Evolutionary conservation across 2,329 filamentous ascomycete genomes (phyloP).

Genomic region (Talaromyces sp.): DNA sequence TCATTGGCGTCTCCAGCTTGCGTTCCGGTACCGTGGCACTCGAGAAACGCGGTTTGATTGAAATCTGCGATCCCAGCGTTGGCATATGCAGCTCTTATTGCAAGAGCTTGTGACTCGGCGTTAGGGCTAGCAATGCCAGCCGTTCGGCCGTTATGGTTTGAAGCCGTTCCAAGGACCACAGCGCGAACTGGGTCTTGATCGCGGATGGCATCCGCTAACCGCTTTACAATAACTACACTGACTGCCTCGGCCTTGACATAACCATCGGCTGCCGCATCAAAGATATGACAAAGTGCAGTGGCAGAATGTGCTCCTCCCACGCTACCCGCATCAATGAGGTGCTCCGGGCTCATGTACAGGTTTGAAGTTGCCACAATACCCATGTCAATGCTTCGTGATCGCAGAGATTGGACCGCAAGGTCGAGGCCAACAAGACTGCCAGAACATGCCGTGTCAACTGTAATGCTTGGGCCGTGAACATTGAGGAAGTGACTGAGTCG

Average conservation of each 20-base stretch:
- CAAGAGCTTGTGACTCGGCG: conserved; percentile 25
- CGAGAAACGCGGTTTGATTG: conserved; percentile 15
- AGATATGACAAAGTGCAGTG: conserved; percentile 47
- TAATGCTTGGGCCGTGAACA: conserved; percentile 35
- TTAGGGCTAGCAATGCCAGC: conserved; percentile 24
- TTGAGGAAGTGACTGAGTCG: conserved; percentile 36
- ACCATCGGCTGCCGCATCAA: conserved; percentile 40
- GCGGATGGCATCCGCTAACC: conserved; percentile 38
- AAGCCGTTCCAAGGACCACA: conserved; percentile 22
- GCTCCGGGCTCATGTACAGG: conserved; percentile 22
- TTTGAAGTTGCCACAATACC: conserved; percentile 18
- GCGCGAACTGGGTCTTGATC: conserved; percentile 39
- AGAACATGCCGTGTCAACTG: conserved; percentile 45
- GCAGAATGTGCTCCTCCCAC: conserved; percentile 41
- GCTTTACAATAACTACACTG: conserved; percentile 45
- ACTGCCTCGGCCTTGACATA: conserved; percentile 49
- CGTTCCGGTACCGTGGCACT: conserved; percentile 34
- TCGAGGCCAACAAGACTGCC: conserved; percentile 33
- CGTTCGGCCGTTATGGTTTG: conserved; percentile 27
- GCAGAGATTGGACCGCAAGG: conserved; percentile 24
- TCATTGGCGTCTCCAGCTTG: conserved; percentile 20
- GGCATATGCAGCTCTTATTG: conserved; percentile 32
- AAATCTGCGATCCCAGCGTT: conserved; percentile 18
- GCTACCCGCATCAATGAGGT: conserved; percentile 22
- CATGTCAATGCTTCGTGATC: conserved; percentile 18